Conservation (phyloP, 2,329 filamentous ascomycete species). For the Cladosporium oxysporum region DNA sequence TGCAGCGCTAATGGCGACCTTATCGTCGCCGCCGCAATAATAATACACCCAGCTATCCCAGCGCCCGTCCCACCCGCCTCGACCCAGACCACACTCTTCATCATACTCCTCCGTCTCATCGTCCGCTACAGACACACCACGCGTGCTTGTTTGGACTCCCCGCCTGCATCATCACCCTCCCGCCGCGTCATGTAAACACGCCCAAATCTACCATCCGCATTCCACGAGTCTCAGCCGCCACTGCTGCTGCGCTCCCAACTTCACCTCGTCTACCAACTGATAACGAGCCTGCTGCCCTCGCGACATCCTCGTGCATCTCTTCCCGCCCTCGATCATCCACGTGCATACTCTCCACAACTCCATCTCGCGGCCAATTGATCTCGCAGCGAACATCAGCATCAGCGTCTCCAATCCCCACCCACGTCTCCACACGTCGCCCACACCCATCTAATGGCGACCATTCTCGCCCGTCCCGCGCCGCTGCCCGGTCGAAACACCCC, state of each 20-base stretch:
- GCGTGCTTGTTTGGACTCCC: neutral
- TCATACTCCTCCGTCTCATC: conserved; percentile 2
- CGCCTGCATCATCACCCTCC: neutral
- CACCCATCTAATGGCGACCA: conserved; percentile 26
- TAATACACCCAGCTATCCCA: neutral
- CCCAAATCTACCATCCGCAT: conserved; percentile 8
- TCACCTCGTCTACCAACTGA: conserved; percentile 1
- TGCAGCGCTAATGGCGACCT: conserved; percentile 6
- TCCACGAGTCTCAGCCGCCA: conserved; percentile 12
- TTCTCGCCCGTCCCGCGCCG: conserved; percentile 18
- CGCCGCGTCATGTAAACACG: conserved; percentile 20
- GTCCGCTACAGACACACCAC: neutral
- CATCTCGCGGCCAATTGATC: conserved; percentile 12
- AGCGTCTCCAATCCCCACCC: neutral
- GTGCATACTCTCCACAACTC: neutral
- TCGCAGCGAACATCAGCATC: neutral
- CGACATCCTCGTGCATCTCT: neutral
- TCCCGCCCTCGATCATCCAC: neutral
- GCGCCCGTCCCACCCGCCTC: neutral
- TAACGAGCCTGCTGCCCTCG: conserved; percentile 1
- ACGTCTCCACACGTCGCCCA: neutral
- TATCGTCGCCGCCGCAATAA: conserved; percentile 6
- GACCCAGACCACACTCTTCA: neutral
- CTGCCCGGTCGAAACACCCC: conserved; percentile 20
- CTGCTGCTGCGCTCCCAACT: conserved; percentile 1